Base-by-base conservation (phyloP, 2,329 filamentous ascomycete species). In the Epichloe bromicola region DNA sequence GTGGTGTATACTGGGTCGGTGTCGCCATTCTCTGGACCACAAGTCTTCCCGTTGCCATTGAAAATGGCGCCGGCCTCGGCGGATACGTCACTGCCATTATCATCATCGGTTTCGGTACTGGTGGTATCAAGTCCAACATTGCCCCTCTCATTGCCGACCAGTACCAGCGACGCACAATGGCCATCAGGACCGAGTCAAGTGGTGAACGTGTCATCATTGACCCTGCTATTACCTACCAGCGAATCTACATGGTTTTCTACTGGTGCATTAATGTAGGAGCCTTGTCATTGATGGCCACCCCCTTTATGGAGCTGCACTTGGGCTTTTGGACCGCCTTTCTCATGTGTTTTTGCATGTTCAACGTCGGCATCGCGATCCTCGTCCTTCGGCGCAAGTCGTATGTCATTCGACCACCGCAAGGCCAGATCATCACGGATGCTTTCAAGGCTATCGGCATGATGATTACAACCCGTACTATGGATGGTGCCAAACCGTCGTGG, bases 171-270 rank as follows among this genome's bases (percentile, higher is more conserved):
- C 63, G 65, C 46, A 57, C 60, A 52, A 79, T 74, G 70, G 71
- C 70, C 23, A 61, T 80, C 46, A 70, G 68, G 58, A 74, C 70
- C 2, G 65, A 75, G 42, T 64, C 69, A 56, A 65, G 57, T 6
- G 78, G 77, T 39, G 74, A 80, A 64, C 70, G 74, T 70, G 79
- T 86, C 50, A 74, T 87, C 55, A 75, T 85, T 26, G 82, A 86
- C 57, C 82, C 82, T 0, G 72, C 76, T 39, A 70, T 85, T 50
- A 86, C 83, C 1, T 76, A 82, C 55, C 78, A 83, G 59, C 74
- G 80, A 46, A 80, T 86, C 54, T 86, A 85, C 71, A 85, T 81
- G 80, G 76, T 86, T 61, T 87, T 86, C 69, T 87, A 87, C 67
- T 74, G 75, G 63, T 83, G 79, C 66, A 86, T 88, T 61, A 88